A percentile compares a stretch with the other conserved stretches of the same genome.
Conservation (phyloP, 2,329 filamentous ascomycete genomes). For the Setomelanomma holmii region DNA sequence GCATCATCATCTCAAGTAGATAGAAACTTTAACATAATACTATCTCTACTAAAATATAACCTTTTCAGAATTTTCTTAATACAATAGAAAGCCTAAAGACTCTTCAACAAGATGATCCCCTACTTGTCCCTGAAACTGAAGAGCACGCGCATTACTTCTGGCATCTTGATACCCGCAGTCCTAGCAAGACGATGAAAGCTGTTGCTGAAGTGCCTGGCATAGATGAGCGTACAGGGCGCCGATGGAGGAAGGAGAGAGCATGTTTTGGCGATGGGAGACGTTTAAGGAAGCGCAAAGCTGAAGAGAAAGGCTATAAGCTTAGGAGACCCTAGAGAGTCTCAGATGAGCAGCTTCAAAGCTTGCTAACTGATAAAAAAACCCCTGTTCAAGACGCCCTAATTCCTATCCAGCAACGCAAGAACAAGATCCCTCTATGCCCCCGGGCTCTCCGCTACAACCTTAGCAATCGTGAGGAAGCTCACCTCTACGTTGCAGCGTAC, state of each 20-base stretch:
- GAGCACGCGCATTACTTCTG: slow-evolving; percentile 1
- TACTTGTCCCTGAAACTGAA: neutral
- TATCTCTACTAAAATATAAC: too few relatives aligned
- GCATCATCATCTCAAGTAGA: neutral
- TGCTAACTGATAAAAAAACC: neutral
- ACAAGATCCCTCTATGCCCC: neutral
- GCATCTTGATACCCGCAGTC: neutral
- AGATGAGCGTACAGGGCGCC: neutral
- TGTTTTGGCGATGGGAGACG: neutral
- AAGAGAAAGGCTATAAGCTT: slow-evolving; percentile 1
- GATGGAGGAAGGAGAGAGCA: neutral
- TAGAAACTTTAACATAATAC: too few relatives aligned
- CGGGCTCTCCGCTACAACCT: neutral
- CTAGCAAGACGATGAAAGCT: neutral
- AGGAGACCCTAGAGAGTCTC: neutral
- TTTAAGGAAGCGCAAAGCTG: neutral
- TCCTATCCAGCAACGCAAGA: neutral
- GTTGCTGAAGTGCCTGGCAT: neutral
- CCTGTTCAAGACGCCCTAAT: neutral
- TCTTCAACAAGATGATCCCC: neutral
- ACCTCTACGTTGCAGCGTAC: neutral
- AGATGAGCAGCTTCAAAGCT: neutral
- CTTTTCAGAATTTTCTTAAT: neutral
- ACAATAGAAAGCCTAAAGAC: neutral
- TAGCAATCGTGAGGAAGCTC: neutral